Evolutionary conservation across 1,284 basidiomycete genomes (phyloP), one percentile per base, ranked within the genome.

Genomic region (Naganishia cerealis): DNA sequence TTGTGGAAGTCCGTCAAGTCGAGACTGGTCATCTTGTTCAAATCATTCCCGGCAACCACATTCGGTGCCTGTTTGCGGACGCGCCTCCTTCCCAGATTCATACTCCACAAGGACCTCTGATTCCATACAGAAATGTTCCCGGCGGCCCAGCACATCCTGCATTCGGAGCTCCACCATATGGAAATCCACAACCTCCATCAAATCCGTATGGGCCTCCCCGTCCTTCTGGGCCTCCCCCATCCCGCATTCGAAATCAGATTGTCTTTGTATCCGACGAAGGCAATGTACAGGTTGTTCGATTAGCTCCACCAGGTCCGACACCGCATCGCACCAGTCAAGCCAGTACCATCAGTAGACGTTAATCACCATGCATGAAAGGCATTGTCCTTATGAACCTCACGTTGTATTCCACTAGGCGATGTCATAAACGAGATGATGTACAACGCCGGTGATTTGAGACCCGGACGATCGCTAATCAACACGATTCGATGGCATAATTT

Each of bases 1-100:
- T 99, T 77, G 89, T 99, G 75, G 96, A 99, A 80, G 90, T 99
- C 58, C 89, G 94, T 53, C 91, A 98, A 77, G 94, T 99, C 70
- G 92, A 96, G 78, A 92, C 90, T 4, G 94, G 95, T 9, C 83
- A 88, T 40, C 86, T 99, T 78, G 89, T 93, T 33, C 96, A 99
- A 83, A 91, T 99, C 75, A 96, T 99, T 70, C 93, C 95, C 72
- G 92, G 92, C 67, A 88, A 88, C 74, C 91, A 92, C 78, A 84
- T 96, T 40, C 88, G 90, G 15, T 86, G 94, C 67, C 83, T 99
- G 38, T 99, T 97, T 76, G 91, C 94, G 63, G 95, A 99, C 79
- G 91, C 91, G 8, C 93, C 94, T 0, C 89, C 94, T 1, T 92
- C 93, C 56, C 66, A 77, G 74, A 39, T 78, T 21, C 78, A 80